Percentiles rank a stretch among this genome's conserved stretches.
phyloP scores from a whole-genome alignment of 495 filamentous ascomycete species.

The Xylaria cubensis region DNA sequence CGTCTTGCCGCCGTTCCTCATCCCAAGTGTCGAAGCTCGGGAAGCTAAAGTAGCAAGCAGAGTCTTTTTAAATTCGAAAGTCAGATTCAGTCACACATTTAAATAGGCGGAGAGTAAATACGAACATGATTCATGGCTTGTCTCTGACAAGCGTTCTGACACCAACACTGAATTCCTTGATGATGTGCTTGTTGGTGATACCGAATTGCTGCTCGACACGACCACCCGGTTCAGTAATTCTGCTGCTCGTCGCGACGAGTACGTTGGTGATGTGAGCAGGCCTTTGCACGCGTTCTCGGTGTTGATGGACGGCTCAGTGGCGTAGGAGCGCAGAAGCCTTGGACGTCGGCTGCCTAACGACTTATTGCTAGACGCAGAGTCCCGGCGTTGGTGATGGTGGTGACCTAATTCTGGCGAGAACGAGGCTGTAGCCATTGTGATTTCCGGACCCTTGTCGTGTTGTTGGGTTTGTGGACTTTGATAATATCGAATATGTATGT shows the following conservation, averaged over 20 bases:
- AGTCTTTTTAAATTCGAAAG: constrained; percentile 32
- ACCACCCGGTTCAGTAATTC: constrained; percentile 60
- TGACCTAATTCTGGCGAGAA: constrained; percentile 34
- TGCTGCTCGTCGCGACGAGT: constrained; percentile 53
- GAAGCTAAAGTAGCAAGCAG: constrained; percentile 62
- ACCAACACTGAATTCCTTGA: constrained; percentile 14
- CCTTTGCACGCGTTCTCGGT: constrained; percentile 59
- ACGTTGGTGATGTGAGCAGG: constrained; percentile 51
- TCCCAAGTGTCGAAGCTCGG: constrained; percentile 62
- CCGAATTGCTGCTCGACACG: constrained; percentile 48
- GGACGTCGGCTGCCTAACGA: constrained; percentile 49
- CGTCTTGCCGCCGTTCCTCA: constrained; percentile 44
- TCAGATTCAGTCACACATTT: neutral
- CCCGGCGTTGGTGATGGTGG: constrained; percentile 37
- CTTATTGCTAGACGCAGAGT: constrained; percentile 44
- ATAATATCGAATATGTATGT: constrained; percentile 11
- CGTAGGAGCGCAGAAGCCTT: constrained; percentile 56
- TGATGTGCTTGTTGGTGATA: constrained; percentile 36
- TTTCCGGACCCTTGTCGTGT: neutral
- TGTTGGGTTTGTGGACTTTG: constrained; percentile 6
- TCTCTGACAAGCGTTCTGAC: constrained; percentile 39
- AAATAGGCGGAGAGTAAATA: neutral
- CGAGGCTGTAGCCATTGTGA: constrained; percentile 24
- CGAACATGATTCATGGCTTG: constrained; percentile 36
- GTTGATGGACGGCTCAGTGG: constrained; percentile 62